phyloP scores from a whole-genome alignment of 805 yeast species.

The Scheffersomyces spartinae region DNA sequence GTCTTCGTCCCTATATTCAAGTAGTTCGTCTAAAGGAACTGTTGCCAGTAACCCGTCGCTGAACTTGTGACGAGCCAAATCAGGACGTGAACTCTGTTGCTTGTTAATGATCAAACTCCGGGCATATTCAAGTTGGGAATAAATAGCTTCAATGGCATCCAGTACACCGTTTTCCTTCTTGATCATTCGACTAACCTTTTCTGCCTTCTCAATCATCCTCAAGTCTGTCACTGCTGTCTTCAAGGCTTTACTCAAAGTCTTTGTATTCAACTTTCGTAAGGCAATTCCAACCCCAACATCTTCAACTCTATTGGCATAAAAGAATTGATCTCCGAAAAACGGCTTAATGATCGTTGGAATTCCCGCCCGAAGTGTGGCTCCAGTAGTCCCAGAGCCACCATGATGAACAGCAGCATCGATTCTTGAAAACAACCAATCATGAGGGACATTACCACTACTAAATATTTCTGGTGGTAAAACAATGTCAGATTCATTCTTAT shows the following conservation, averaged over 20 bases:
- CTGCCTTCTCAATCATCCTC: conserved; percentile 59
- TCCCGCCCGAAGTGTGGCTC: conserved; percentile 80
- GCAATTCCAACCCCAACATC: conserved; percentile 80
- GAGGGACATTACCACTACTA: conserved; percentile 69
- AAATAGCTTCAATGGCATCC: conserved; percentile 67
- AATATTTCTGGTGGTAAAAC: conserved; percentile 57
- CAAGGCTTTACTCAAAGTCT: conserved; percentile 55
- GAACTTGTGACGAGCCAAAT: conserved; percentile 11
- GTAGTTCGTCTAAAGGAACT: conserved; percentile 9
- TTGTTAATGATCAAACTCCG: conserved; percentile 41
- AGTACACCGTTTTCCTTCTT: conserved; percentile 70
- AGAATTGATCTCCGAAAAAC: conserved; percentile 93
- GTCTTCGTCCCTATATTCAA: conserved; percentile 5
- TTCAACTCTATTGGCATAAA: conserved; percentile 78
- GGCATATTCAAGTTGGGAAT: conserved; percentile 71
- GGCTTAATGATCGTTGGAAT: conserved; percentile 87
- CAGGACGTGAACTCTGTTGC: conserved; percentile 14
- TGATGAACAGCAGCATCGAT: conserved; percentile 94
- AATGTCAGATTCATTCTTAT: conserved; percentile 20
- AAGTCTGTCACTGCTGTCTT: conserved; percentile 55
- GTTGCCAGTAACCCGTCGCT: conserved; percentile 20
- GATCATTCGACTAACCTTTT: conserved; percentile 48
- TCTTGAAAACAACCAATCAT: conserved; percentile 86
- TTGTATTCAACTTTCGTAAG: conserved; percentile 54
- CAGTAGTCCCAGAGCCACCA: conserved; percentile 96